These are phyloP conservation scores for Tolypocladium pustulatum DNA, from an alignment of 2,329 filamentous ascomycete species.

Conservation along the genomic window DNA sequence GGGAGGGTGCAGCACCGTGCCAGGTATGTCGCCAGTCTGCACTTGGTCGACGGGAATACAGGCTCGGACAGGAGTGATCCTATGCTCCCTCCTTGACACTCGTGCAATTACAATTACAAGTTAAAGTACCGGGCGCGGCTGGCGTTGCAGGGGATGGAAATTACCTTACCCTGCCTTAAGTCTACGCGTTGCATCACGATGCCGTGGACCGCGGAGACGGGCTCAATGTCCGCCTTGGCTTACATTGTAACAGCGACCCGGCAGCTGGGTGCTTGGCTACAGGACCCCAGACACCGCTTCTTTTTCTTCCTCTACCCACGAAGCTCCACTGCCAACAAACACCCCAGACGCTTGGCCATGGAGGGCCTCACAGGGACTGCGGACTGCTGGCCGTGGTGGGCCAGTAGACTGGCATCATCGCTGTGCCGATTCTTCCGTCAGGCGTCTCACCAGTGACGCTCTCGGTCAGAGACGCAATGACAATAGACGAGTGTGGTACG, in stretches of 20 bases:
- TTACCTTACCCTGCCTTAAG: too few relatives aligned
- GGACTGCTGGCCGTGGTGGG: too few relatives aligned
- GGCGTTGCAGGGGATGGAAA: neutral
- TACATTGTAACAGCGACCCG: neutral
- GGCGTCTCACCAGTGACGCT: neutral
- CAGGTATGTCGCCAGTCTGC: neutral
- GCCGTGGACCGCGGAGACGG: neutral
- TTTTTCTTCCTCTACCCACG: neutral
- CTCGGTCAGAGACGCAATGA: neutral
- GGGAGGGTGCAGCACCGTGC: neutral
- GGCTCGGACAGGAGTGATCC: neutral
- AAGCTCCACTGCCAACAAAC: neutral
- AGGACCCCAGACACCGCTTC: neutral
- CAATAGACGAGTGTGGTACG: neutral
- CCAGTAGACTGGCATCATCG: too few relatives aligned
- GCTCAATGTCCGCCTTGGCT: neutral
- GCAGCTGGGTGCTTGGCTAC: neutral
- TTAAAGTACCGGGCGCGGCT: too few relatives aligned
- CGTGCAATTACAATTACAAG: neutral
- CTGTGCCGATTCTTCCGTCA: conserved; percentile 3
- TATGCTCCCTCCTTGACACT: neutral
- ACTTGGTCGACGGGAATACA: neutral
- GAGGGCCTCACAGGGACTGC: neutral
- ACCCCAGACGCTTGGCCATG: neutral
- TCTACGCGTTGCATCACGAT: too few relatives aligned